A percentile compares a stretch with the other conserved stretches of the same genome.
phyloP scores from a whole-genome alignment of 176 grass and related monocot species.

The Sorghum bicolor region Sorghum_bicolor_NCBIv3 NC_012877.2:58419501-58420000 shows the following conservation, averaged over 20 bases:
- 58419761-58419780: conserved; percentile 33
- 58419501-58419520: conserved; percentile 82
- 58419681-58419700: conserved; percentile 44
- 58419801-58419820: conserved; percentile 33
- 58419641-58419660: conserved; percentile 16
- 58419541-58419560: conserved; percentile 63
- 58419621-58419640: conserved; percentile 33
- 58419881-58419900: conserved; percentile 31
- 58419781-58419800: conserved; percentile 31
- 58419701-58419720: conserved; percentile 29
- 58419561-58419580: conserved; percentile 49
- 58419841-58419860: conserved; percentile 31
- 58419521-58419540: conserved; percentile 61
- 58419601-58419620: conserved; percentile 29
- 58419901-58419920: conserved; percentile 20
- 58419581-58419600: conserved; percentile 41
- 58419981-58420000: conserved; percentile 43
- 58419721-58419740: conserved; percentile 29
- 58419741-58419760: conserved; percentile 38
- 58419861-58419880: conserved; percentile 19
- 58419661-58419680: conserved; percentile 23
- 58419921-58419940: conserved; percentile 6
- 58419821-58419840: conserved; percentile 33
- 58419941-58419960: conserved; percentile 30
- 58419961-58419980: conserved; percentile 34